Evolutionary conservation across 768 basidiomycete genomes (phyloP), one percentile per base, ranked within the genome.

Genomic region (Rhodosporidiobolus sp.): DNA sequence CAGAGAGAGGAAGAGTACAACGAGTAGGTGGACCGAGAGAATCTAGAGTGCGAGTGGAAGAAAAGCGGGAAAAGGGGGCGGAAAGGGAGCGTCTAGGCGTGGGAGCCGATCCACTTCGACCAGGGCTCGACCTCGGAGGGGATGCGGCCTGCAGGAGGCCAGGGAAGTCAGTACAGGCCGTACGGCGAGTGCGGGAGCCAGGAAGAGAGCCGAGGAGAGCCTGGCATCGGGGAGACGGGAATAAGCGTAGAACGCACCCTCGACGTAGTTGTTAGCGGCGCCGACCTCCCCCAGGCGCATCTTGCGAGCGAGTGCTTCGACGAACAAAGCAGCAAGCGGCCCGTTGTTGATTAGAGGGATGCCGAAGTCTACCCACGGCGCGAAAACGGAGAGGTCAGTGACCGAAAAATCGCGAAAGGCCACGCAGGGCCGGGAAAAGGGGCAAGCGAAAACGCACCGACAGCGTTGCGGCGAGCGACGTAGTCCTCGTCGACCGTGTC

Each of bases 81-180:
- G 38, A 43, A 14, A 7, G 14, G 14, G 50, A 9, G 14, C 46
- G 30, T n/a, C n/a, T 62, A 78, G 22, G 70, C 52, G 71, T 76
- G 75, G 0, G 63, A 55, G 14, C 72, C 72, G 55, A 93, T 87
- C 80, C 92, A 97, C 81, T 94, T 91, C 68, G 86, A 84, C 94
- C 94, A 97, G 45, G 91, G 92, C 77, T 86, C 86, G 78, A 99
- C 94, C 81, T 97, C 95, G 3, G 89, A 85, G 45, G 95, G 95
- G 76, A 95, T 56, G 46, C 84, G 87, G 28, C 94, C n/a, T n/a
- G n/a, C n/a, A n/a, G n/a, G n/a, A n/a, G n/a, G n/a, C n/a, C n/a
- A n/a, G n/a, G n/a, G n/a, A n/a, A n/a, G n/a, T n/a, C n/a, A n/a
- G n/a, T n/a, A n/a, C n/a, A n/a, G n/a, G n/a, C n/a, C n/a, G n/a